These are phyloP conservation scores for Pezicula carpinea DNA, from an alignment of 2,329 filamentous ascomycete genomes.

Conservation along the genomic window DNA sequence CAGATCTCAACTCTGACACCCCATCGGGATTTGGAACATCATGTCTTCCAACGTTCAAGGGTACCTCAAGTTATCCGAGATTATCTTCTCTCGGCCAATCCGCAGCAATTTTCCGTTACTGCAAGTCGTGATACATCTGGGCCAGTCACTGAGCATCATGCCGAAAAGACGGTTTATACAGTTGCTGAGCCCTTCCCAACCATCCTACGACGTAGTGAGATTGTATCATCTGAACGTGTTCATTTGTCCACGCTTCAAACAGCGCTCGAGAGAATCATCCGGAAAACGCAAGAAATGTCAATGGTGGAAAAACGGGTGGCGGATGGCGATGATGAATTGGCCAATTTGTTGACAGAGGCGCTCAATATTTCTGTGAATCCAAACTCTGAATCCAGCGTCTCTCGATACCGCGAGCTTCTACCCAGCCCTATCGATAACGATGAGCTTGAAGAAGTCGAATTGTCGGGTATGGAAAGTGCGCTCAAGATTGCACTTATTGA, in stretches of 20 bases:
- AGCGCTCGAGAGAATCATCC: slow-evolving; percentile 83
- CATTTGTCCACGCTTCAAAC: slow-evolving; percentile 73
- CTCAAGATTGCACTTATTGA: slow-evolving; percentile 83
- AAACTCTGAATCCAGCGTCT: slow-evolving; percentile 70
- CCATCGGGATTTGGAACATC: slow-evolving; percentile 76
- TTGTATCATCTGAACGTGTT: slow-evolving; percentile 59
- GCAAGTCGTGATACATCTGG: slow-evolving; percentile 66
- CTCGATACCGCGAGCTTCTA: slow-evolving; percentile 71
- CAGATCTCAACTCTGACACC: slow-evolving; percentile 77
- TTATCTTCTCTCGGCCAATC: slow-evolving; percentile 73
- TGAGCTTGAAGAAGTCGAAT: slow-evolving; percentile 43
- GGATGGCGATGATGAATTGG: slow-evolving; percentile 67
- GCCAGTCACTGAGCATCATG: slow-evolving; percentile 66
- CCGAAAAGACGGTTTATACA: slow-evolving; percentile 80
- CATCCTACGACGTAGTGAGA: slow-evolving; percentile 82
- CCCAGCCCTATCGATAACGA: slow-evolving; percentile 39
- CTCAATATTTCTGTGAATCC: slow-evolving; percentile 73
- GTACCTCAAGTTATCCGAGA: slow-evolving; percentile 82
- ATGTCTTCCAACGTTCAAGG: slow-evolving; percentile 82
- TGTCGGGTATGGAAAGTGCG: slow-evolving; percentile 65
- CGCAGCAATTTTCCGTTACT: slow-evolving; percentile 74
- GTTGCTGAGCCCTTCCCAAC: slow-evolving; percentile 87
- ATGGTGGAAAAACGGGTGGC: slow-evolving; percentile 68
- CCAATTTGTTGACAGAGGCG: slow-evolving; percentile 67
- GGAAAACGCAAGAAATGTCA: slow-evolving; percentile 84